These are phyloP conservation scores for Ploettnerulaceae sp. DNA, from an alignment of 2,329 filamentous ascomycete genomes.

Conservation along the genomic window DNA sequence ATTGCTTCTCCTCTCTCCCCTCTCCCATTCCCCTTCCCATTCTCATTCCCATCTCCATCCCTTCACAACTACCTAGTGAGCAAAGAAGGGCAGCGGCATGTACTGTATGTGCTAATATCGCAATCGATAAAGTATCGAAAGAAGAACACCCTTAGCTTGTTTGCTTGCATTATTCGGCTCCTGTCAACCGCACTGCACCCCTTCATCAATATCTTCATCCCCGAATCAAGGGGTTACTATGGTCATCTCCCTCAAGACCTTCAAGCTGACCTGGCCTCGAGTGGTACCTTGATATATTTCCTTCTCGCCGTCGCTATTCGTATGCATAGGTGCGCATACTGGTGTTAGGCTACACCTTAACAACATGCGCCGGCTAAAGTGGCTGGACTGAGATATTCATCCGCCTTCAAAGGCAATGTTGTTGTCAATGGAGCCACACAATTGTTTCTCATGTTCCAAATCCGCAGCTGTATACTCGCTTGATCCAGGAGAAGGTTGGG, in stretches of 20 bases:
- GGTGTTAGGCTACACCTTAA: too few relatives aligned
- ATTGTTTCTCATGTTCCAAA: not conserved
- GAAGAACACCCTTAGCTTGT: too few relatives aligned
- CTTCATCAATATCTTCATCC: too few relatives aligned
- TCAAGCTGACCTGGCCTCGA: not conserved
- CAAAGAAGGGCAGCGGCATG: not conserved
- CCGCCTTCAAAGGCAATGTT: not conserved
- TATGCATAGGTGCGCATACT: not conserved
- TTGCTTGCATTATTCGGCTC: too few relatives aligned
- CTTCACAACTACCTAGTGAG: not conserved
- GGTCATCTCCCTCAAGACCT: not conserved
- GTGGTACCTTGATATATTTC: not conserved
- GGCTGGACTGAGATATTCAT: slow-evolving; percentile 5
- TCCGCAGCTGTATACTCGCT: not conserved
- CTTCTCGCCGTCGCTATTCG: not conserved
- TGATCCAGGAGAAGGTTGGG: slow-evolving; percentile 11
- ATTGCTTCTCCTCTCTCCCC: too few relatives aligned
- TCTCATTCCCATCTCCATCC: too few relatives aligned
- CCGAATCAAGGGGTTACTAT: too few relatives aligned
- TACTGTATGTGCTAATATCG: not conserved
- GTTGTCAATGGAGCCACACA: slow-evolving; percentile 5
- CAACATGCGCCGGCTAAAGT: not conserved
- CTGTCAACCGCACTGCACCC: too few relatives aligned
- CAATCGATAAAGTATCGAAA: not conserved
- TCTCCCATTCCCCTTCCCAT: too few relatives aligned